These are phyloP conservation scores for Ogataea thermomethanolica DNA, from an alignment of 805 yeast species.

Conservation along the genomic window DNA sequence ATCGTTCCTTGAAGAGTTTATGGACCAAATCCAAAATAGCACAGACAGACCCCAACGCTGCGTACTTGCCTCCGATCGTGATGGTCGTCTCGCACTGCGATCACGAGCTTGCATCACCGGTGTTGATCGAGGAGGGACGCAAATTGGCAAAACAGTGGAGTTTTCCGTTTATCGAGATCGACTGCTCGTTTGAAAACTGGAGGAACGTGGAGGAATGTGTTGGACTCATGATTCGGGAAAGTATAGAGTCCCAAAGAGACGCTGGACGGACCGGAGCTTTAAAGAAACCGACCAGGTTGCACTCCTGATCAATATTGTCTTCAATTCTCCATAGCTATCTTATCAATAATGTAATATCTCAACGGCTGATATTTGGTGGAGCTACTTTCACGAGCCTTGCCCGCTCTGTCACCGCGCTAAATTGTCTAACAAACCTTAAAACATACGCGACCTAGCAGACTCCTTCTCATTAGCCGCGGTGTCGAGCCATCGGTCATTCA, in stretches of 20 bases:
- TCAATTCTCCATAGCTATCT: no score
- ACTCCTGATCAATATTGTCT: no score
- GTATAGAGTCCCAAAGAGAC: conserved; percentile 39
- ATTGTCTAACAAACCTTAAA: no score
- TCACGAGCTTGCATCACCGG: conserved; percentile 58
- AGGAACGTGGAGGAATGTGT: conserved; percentile 54
- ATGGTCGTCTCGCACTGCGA: conserved; percentile 62
- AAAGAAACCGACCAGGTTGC: neutral
- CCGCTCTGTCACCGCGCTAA: no score
- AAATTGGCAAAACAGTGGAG: conserved; percentile 58
- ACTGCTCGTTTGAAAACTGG: conserved; percentile 42
- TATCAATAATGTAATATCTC: no score
- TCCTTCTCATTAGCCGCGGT: neutral
- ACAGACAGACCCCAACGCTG: conserved; percentile 8
- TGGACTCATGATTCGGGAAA: conserved; percentile 56
- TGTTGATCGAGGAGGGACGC: conserved; percentile 54
- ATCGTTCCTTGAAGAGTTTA: conserved; percentile 52
- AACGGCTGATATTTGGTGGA: no score
- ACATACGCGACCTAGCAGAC: no score
- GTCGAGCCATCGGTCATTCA: neutral
- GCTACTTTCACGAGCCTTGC: no score
- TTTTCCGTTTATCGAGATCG: conserved; percentile 63
- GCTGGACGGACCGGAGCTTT: conserved; percentile 5
- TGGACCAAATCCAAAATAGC: conserved; percentile 40
- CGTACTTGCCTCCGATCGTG: conserved; percentile 55